Conservation (phyloP, 192 early-diverging fungal genomes). For the Oehlia diaphana region DNA sequence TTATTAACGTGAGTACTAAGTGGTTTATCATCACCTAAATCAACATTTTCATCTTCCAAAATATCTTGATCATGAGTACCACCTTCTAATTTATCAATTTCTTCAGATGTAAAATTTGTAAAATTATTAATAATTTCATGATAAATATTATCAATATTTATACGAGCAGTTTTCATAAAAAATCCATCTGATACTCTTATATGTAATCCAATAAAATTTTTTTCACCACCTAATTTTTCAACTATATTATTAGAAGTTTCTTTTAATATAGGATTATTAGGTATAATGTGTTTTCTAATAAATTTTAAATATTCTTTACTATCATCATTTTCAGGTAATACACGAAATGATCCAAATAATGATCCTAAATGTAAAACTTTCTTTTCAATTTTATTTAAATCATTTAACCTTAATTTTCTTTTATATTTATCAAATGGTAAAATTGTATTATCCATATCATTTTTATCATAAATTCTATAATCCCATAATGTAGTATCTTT, state of each 20-base stretch:
- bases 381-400: constrained; percentile 35
- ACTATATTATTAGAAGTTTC: constrained; percentile 45
- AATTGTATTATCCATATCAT: neutral
- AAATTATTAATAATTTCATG: constrained; percentile 32
- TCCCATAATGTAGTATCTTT: constrained; percentile 52
- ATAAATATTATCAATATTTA: constrained; percentile 54
- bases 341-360: constrained; percentile 51
- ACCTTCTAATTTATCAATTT: constrained; percentile 33
- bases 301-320: constrained; percentile 38
- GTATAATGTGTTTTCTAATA: constrained; percentile 47
- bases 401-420: constrained; percentile 35
- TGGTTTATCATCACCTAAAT: neutral
- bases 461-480: constrained; percentile 54
- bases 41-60: constrained; percentile 28
- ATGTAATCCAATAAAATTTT: constrained; percentile 54
- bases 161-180: constrained; percentile 46
- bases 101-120: constrained; percentile 38
- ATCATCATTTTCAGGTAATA: constrained; percentile 46
- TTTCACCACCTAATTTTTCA: constrained; percentile 47
- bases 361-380: constrained; percentile 58
- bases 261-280: constrained; percentile 42
- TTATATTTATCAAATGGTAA: neutral
- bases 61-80: constrained; percentile 37
- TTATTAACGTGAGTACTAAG: neutral
- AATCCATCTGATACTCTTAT: constrained; percentile 56